phyloP scores from a whole-genome alignment of 2,329 filamentous ascomycete species.

The Hymenoscyphus scutula region DNA sequence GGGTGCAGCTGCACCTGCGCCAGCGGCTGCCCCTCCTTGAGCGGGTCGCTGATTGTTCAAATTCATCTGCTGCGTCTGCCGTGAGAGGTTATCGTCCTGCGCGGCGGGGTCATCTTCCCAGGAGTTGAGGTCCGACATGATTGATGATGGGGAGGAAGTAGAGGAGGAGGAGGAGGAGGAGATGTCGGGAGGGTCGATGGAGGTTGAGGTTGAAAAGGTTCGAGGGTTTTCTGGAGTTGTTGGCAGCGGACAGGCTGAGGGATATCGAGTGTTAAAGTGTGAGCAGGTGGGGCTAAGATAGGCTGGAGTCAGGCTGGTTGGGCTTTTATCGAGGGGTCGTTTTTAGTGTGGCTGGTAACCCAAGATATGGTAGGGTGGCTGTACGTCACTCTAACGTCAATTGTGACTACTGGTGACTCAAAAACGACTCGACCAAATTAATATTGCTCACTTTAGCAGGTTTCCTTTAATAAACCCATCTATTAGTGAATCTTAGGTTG shows the following conservation, averaged over 20 bases:
- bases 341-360: neutral
- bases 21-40: slow-evolving; percentile 34
- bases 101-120: slow-evolving; percentile 87
- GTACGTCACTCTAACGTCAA: neutral
- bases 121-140: slow-evolving; percentile 87
- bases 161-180: neutral
- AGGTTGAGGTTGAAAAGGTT: slow-evolving; percentile 2
- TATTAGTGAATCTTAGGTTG: neutral
- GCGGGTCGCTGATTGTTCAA: slow-evolving; percentile 51
- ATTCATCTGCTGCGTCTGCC: slow-evolving; percentile 75
- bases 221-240: neutral
- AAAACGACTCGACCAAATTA: neutral
- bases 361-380: neutral
- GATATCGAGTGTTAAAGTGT: slow-evolving; percentile 14
- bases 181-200: neutral
- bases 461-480: neutral
- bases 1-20: slow-evolving; percentile 32
- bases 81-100: slow-evolving; percentile 73
- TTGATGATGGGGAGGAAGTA: slow-evolving; percentile 19
- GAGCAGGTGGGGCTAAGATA: slow-evolving; percentile 7
- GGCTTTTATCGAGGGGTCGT: slow-evolving; percentile 25
- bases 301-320: neutral
- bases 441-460: neutral
- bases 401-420: neutral
- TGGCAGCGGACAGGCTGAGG: neutral